These are phyloP conservation scores for Lipomyces mesembrius DNA, from an alignment of 805 yeast genomes.

Conservation along the genomic window DNA sequence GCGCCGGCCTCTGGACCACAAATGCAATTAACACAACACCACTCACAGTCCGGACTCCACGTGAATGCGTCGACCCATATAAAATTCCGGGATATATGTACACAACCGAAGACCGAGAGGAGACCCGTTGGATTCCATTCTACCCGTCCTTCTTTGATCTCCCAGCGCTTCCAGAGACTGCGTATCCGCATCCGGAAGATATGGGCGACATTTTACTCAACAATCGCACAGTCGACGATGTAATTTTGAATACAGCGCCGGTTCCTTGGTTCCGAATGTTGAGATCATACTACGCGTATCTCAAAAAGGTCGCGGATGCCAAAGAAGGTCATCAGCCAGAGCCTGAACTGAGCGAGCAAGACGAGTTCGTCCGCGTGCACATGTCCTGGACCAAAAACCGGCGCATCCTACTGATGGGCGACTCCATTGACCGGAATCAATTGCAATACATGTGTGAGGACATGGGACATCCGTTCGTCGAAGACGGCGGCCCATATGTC, in stretches of 20 bases:
- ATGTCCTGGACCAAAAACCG: constrained; percentile 23
- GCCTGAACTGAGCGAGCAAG: background rate
- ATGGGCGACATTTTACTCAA: constrained; percentile 2
- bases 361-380: background rate
- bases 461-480: constrained; percentile 4
- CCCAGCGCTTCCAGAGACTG: constrained; percentile 16
- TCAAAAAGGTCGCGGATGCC: background rate
- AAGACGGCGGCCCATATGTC: background rate
- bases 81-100: constrained; percentile 22
- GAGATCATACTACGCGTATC: background rate
- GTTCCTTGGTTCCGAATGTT: constrained; percentile 20
- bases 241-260: constrained; percentile 15
- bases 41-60: background rate
- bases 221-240: background rate
- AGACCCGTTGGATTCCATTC: constrained; percentile 23
- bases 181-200: constrained; percentile 11
- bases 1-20: background rate
- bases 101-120: background rate
- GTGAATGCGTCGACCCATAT: constrained; percentile 22
- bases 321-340: background rate
- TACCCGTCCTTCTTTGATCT: constrained; percentile 13
- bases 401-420: constrained; percentile 32
- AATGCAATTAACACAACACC: background rate
- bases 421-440: constrained; percentile 29
- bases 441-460: constrained; percentile 21